These are phyloP conservation scores for Cutaneotrichosporon sp. DNA, from an alignment of 1,284 basidiomycete species.

Conservation along the genomic window DNA sequence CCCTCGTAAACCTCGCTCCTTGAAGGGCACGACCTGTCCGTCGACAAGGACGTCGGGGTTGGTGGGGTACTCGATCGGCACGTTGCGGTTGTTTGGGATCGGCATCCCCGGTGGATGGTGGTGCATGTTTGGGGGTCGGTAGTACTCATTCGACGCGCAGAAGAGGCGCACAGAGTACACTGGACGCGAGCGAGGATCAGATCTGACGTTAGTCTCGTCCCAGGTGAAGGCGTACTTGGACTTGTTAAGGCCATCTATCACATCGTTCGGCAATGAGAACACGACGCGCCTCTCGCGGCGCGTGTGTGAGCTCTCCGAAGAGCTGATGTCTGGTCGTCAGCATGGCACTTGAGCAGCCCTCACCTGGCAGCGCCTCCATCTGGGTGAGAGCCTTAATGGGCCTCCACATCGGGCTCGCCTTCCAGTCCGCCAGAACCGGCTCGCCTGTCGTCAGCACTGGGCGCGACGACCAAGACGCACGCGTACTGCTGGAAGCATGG, in stretches of 20 bases:
- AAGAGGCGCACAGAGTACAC: constrained; percentile 68
- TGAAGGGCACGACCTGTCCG: constrained; percentile 66
- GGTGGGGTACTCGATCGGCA: constrained; percentile 84
- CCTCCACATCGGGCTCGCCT: constrained; percentile 51
- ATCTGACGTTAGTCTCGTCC: constrained; percentile 20
- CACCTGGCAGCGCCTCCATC: constrained; percentile 45
- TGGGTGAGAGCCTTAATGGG: constrained; percentile 45
- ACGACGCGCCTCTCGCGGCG: constrained; percentile 33
- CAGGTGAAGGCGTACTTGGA: constrained; percentile 29
- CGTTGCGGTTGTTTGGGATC: constrained; percentile 30
- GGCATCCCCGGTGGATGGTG: constrained; percentile 47
- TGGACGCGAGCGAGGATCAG: constrained; percentile 33
- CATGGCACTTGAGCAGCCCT: not conserved
- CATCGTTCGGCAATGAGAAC: constrained; percentile 38
- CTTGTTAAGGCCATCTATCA: constrained; percentile 41
- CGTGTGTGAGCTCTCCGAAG: constrained; percentile 36
- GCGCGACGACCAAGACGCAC: not conserved
- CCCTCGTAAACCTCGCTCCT: constrained; percentile 89
- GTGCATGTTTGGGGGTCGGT: constrained; percentile 55
- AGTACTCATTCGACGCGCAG: constrained; percentile 88
- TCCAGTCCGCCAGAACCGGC: constrained; percentile 43
- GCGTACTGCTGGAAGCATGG: constrained; percentile 1
- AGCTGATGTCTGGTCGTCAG: constrained; percentile 34
- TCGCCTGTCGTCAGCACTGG: constrained; percentile 11
- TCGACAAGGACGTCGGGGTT: constrained; percentile 91